Base-by-base conservation (phyloP, 108 stramenopile genomes). In the Nitzschia sp. region DNA sequence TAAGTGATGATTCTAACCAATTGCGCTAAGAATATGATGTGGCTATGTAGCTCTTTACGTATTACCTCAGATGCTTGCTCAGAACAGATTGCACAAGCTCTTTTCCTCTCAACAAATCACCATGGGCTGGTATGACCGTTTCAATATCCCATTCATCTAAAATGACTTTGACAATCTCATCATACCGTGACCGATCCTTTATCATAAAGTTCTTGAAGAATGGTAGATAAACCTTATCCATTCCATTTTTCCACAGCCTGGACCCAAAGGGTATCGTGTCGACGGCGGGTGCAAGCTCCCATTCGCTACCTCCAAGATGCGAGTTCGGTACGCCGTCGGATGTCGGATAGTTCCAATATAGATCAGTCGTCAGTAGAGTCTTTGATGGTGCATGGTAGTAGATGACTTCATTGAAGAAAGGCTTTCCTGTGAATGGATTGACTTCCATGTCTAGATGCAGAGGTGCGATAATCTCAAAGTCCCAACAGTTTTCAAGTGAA, bases 321-420 rank as follows among this genome's bases (percentile, higher is more conserved):
- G 83, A 77, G 61, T 89, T 91, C 17, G 92, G 90, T 8, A 81
- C 71, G 2, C 83, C 88, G 56, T 86, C 83, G 8, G 69, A 44
- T 9, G 66, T 38, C 0, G 94, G 94, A 69, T 95, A 95, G 72
- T 95, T 95, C 94, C 94, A 95, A 71, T 79, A 95, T 11, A 85
- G 57, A 80, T 95, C 94, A 1, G 91, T 92, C 2, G 60, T 76
- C 26, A 95, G n/a, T n/a, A 95, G 48, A 13, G 85, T 80, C 60
- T 86, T 87, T 23, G 83, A 82, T 33, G 80, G 73, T 46, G 47
- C 30, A 69, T 92, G 89, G 72, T 82, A 89, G 66, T 85, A 92
- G 8, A 91, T 69, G 5, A 89, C 88, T 76, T 95, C 94, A 67
- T 90, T 90, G 79, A 95, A 95, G 50, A 95, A 95, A 17, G 89